phyloP scores from a whole-genome alignment of 345 rosid genomes.

The Reutealis trisperma region DNA sequence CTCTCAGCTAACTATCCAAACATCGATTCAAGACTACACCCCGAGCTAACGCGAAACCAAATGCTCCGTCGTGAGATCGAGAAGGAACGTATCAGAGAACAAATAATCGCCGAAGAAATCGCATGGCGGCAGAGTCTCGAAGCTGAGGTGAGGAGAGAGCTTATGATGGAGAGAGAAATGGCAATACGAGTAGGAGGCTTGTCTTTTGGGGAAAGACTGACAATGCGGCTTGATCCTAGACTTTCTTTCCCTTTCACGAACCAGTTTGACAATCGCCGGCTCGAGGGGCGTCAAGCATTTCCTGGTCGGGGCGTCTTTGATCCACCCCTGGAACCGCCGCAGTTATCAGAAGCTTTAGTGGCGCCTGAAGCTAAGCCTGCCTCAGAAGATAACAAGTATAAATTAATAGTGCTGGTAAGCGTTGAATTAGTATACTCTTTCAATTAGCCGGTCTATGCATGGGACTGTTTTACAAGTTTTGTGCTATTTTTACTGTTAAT shows the following conservation, averaged over 20 bases:
- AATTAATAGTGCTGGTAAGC: constrained; percentile 48
- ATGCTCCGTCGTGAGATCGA: constrained; percentile 33
- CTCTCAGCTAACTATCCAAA: not conserved
- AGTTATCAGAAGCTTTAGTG: constrained; percentile 1
- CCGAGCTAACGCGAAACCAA: constrained; percentile 12
- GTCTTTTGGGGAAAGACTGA: constrained; percentile 23
- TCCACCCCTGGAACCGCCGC: not conserved
- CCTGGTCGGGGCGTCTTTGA: constrained; percentile 6
- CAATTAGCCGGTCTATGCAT: not conserved
- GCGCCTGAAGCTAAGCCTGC: constrained; percentile 11
- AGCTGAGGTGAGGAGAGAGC: constrained; percentile 49
- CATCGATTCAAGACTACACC: constrained; percentile 7
- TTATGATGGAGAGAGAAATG: constrained; percentile 47
- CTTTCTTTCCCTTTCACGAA: constrained; percentile 2
- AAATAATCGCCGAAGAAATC: constrained; percentile 40
- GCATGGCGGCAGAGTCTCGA: constrained; percentile 36
- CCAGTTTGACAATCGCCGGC: constrained; percentile 3
- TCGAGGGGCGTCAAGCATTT: not conserved
- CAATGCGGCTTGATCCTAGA: constrained; percentile 30
- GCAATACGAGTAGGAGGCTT: constrained; percentile 18
- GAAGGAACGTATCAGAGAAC: constrained; percentile 45
- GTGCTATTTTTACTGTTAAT: too few species aligned
- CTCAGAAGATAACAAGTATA: constrained; percentile 32
- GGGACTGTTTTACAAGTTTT: too few species aligned
- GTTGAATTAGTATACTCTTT: not conserved